Percentiles rank a stretch among this genome's conserved stretches.
Evolutionary conservation across 805 yeast species (phyloP).

Genomic region (Nematodospora valgi): DNA sequence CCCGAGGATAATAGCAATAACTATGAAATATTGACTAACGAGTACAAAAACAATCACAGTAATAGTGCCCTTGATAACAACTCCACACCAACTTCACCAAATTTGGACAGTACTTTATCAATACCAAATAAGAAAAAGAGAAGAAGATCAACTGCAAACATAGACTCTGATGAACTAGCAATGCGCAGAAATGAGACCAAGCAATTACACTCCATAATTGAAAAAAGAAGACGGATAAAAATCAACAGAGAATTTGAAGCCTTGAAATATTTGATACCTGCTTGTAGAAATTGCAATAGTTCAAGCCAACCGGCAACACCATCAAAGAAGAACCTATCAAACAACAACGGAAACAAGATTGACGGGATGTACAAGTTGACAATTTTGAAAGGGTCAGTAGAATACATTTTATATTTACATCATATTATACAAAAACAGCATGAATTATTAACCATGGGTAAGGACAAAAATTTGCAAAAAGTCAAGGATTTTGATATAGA

Average conservation of each 20-base stretch:
- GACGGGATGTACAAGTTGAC: conserved; percentile 80
- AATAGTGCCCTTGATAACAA: conserved; percentile 2
- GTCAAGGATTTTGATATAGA: conserved; percentile 40
- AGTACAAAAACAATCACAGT: conserved; percentile 18
- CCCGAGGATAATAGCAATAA: conserved; percentile 31
- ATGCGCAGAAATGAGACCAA: conserved; percentile 41
- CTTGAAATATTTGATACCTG: conserved; percentile 71
- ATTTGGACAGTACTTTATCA: conserved; percentile 2
- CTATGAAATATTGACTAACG: conserved; percentile 42
- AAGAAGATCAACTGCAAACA: conserved; percentile 35
- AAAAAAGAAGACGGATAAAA: conserved; percentile 71
- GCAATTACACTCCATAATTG: conserved; percentile 68
- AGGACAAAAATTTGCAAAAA: conserved; percentile 13
- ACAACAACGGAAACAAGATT: conserved; percentile 33
- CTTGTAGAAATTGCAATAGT: conserved; percentile 46
- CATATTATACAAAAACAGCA: conserved; percentile 51
- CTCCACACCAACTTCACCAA: conserved; percentile 7
- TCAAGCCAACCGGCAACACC: conserved; percentile 22
- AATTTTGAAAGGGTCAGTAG: conserved; percentile 78
- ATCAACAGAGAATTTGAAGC: conserved; percentile 84
- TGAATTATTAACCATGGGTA: conserved; percentile 29
- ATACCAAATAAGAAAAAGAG: conserved; percentile 27
- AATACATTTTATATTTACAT: conserved; percentile 70
- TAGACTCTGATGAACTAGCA: conserved; percentile 39
- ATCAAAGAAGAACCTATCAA: conserved; percentile 1